Conservation (phyloP, 1,284 basidiomycete species). For the Tilletia caries region DNA sequence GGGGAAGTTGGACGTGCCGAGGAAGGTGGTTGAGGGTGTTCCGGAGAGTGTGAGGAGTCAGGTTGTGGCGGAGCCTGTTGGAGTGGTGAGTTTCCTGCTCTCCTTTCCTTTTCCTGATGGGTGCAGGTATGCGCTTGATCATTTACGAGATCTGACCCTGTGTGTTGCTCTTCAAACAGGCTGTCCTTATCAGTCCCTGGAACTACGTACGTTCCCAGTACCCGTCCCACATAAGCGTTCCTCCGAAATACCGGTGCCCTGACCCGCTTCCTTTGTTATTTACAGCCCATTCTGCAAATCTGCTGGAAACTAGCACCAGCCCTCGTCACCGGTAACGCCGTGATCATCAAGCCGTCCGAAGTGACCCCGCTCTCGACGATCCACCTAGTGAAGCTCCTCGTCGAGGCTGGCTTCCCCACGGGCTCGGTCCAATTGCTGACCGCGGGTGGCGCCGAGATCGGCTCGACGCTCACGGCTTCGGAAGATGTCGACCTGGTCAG, state of each 20-base stretch:
- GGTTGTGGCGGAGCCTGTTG: slow-evolving; percentile 47
- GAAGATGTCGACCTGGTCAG: slow-evolving; percentile 50
- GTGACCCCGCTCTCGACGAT: slow-evolving; percentile 52
- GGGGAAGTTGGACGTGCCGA: slow-evolving; percentile 40
- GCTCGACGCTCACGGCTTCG: slow-evolving; percentile 43
- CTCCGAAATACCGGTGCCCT: neutral
- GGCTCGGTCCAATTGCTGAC: slow-evolving; percentile 47
- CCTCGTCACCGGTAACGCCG: slow-evolving; percentile 48
- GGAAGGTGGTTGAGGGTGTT: slow-evolving; percentile 36
- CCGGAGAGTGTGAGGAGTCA: slow-evolving; percentile 43
- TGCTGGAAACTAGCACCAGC: slow-evolving; percentile 54
- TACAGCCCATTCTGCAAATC: slow-evolving; percentile 44
- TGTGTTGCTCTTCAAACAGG: neutral
- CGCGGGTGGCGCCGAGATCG: slow-evolving; percentile 45
- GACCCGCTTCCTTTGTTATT: neutral
- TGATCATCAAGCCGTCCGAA: slow-evolving; percentile 54
- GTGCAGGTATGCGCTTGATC: too few species aligned
- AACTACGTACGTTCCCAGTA: slow-evolving; percentile 32
- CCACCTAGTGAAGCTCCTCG: slow-evolving; percentile 43
- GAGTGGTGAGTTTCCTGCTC: slow-evolving; percentile 30
- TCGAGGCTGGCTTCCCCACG: slow-evolving; percentile 48
- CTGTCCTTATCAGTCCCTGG: slow-evolving; percentile 52
- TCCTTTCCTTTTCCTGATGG: too few species aligned
- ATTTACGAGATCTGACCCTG: neutral
- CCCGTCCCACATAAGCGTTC: neutral